phyloP scores from a whole-genome alignment of 352 stramenopile species.

The Phytophthora hybrid region DNA sequence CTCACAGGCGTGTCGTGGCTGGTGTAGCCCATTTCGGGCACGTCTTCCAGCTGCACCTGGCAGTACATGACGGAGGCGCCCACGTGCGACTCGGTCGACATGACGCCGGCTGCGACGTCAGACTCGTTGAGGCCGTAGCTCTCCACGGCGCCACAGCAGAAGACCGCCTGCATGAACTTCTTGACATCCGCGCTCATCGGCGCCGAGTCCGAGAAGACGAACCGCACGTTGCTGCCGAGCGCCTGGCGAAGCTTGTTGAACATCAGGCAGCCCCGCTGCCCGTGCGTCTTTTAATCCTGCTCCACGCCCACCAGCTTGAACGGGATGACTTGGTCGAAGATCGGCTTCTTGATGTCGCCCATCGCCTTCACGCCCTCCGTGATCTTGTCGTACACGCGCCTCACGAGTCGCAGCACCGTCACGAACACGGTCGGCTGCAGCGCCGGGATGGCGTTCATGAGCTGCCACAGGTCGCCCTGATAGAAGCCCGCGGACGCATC shows the following conservation, averaged over 20 bases:
- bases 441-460: conserved; percentile 93
- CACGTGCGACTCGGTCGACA: conserved; percentile 87
- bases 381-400: conserved; percentile 97
- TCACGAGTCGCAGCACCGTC: conserved; percentile 94
- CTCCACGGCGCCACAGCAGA: conserved; percentile 90
- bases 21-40: conserved; percentile 96
- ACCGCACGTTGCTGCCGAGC: conserved; percentile 85
- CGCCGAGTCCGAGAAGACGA: conserved; percentile 94
- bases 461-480: conserved; percentile 84
- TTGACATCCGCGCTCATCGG: conserved; percentile 92
- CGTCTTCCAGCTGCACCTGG: conserved; percentile 81
- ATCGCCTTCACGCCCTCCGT: conserved; percentile 53
- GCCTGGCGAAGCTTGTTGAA: conserved; percentile 93
- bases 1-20: conserved; percentile 63
- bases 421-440: conserved; percentile 93
- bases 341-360: conserved; percentile 48
- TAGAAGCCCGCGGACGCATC: conserved; percentile 76
- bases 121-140: conserved; percentile 96
- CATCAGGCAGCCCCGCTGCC: conserved; percentile 92
- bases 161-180: conserved; percentile 93
- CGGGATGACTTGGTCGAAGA: conserved; percentile 54
- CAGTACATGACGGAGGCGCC: conserved; percentile 80
- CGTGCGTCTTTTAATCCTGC: conserved; percentile 47
- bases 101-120: conserved; percentile 85
- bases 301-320: conserved; percentile 50